phyloP scores from a whole-genome alignment of 805 yeast species.

The Schizosaccharomyces pombe region DNA sequence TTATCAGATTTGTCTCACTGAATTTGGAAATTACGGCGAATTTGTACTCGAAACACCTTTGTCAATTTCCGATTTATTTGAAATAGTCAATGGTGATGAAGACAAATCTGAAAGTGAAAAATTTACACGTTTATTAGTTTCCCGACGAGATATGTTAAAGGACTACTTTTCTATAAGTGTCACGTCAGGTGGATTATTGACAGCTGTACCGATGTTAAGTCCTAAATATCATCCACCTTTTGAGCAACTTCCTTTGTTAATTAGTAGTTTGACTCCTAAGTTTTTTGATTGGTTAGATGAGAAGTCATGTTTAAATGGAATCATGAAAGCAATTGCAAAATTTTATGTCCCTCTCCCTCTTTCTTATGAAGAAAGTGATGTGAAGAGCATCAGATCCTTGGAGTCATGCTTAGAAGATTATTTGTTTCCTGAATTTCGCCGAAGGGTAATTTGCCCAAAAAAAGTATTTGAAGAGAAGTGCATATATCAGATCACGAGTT shows the following conservation, averaged over 20 bases:
- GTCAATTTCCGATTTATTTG: slow-evolving; percentile 19
- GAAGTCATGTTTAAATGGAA: slow-evolving; percentile 37
- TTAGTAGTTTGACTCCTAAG: slow-evolving; percentile 30
- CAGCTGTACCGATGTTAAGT: slow-evolving; percentile 43
- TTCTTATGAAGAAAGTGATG: slow-evolving; percentile 10
- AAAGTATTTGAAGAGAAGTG: slow-evolving; percentile 21
- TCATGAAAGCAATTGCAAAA: slow-evolving; percentile 44
- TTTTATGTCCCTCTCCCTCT: slow-evolving; percentile 39
- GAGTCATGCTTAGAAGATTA: slow-evolving; percentile 26
- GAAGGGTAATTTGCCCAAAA: slow-evolving; percentile 40
- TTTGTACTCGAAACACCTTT: slow-evolving; percentile 21
- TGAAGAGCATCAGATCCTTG: slow-evolving; percentile 12
- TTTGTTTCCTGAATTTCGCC: slow-evolving; percentile 43
- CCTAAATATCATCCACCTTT: slow-evolving; percentile 39
- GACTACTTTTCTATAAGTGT: slow-evolving; percentile 48
- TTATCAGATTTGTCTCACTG: slow-evolving; percentile 56
- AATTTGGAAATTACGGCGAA: slow-evolving; percentile 62
- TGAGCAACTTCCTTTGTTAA: slow-evolving; percentile 39
- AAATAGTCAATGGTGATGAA: slow-evolving; percentile 10
- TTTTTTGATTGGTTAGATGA: slow-evolving; percentile 39
- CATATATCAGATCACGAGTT: slow-evolving; percentile 64
- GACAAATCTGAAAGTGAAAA: slow-evolving; percentile 10
- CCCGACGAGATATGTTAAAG: slow-evolving; percentile 50
- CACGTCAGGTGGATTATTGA: slow-evolving; percentile 18
- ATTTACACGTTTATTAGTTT: slow-evolving; percentile 13